phyloP scores from a whole-genome alignment of 441 rosid species.

The Bruguiera hainesii region DNA sequence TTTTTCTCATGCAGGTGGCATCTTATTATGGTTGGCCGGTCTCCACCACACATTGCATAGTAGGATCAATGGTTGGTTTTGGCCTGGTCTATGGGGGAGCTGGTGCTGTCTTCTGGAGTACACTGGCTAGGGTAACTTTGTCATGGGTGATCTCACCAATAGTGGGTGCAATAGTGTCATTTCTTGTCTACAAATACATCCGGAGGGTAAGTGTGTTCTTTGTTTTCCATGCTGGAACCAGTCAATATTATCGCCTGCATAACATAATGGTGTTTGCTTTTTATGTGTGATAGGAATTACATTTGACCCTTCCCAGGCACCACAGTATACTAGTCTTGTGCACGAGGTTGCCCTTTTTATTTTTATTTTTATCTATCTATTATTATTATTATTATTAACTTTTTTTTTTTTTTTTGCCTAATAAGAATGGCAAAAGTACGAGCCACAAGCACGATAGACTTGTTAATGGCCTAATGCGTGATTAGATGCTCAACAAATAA shows the following conservation, averaged over 20 bases:
- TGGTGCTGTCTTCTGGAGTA: constrained; percentile 95
- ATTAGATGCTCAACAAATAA: no score
- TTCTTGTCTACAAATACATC: constrained; percentile 93
- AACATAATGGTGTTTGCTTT: not conserved
- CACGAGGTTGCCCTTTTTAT: no score
- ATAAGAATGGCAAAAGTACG: no score
- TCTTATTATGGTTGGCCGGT: constrained; percentile 97
- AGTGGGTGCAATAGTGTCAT: constrained; percentile 84
- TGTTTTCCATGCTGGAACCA: constrained; percentile 11
- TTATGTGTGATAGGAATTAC: not conserved
- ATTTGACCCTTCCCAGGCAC: no score
- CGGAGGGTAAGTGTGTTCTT: constrained; percentile 62
- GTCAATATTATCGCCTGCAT: not conserved
- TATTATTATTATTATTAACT: no score
- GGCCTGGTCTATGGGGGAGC: constrained; percentile 93
- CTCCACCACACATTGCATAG: constrained; percentile 95
- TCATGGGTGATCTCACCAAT: constrained; percentile 98
- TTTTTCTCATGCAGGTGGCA: constrained; percentile 52
- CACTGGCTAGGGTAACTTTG: constrained; percentile 82
- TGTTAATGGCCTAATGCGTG: no score
- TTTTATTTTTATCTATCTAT: no score
- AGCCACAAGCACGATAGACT: no score
- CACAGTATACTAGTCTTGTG: no score
- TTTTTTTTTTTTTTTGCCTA: no score
- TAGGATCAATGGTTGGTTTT: constrained; percentile 99